Evolutionary conservation across 1,284 basidiomycete genomes (phyloP).

Genomic region (Puccinia sorghi): DNA sequence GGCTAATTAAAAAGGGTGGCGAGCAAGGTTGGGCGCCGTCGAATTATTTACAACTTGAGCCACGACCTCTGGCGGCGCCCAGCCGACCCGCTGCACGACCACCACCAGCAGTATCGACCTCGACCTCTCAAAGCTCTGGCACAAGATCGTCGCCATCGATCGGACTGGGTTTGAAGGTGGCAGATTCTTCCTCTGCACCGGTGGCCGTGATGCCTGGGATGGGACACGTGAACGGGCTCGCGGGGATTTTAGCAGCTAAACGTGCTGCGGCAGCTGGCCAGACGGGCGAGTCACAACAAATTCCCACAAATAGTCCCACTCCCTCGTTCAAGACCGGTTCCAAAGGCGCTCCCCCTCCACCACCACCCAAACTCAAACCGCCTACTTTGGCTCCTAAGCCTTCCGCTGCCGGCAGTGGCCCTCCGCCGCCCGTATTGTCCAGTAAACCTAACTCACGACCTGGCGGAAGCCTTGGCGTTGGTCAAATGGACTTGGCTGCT

Average conservation of each 20-base stretch:
- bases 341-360: constrained; percentile 56
- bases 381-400: constrained; percentile 61
- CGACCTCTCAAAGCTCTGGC: constrained; percentile 59
- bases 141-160: constrained; percentile 51
- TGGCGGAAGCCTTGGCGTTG: constrained; percentile 64
- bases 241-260: constrained; percentile 60
- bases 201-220: constrained; percentile 60
- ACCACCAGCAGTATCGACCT: constrained; percentile 54
- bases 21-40: constrained; percentile 92
- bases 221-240: constrained; percentile 59
- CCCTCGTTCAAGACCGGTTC: neutral
- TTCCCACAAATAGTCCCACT: constrained; percentile 3
- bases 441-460: constrained; percentile 64
- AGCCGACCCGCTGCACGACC: constrained; percentile 58
- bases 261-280: constrained; percentile 56
- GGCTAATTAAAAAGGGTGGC: constrained; percentile 84
- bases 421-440: constrained; percentile 61
- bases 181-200: constrained; percentile 58
- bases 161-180: constrained; percentile 51
- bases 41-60: constrained; percentile 68
- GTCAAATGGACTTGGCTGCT: constrained; percentile 79
- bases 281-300: neutral
- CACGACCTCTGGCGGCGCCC: constrained; percentile 63
- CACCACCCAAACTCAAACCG: constrained; percentile 61
- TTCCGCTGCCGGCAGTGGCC: constrained; percentile 45